These are phyloP conservation scores for Lichtheimia hyalospora DNA, from an alignment of 371 early-diverging fungal species.

Conservation along the genomic window DNA sequence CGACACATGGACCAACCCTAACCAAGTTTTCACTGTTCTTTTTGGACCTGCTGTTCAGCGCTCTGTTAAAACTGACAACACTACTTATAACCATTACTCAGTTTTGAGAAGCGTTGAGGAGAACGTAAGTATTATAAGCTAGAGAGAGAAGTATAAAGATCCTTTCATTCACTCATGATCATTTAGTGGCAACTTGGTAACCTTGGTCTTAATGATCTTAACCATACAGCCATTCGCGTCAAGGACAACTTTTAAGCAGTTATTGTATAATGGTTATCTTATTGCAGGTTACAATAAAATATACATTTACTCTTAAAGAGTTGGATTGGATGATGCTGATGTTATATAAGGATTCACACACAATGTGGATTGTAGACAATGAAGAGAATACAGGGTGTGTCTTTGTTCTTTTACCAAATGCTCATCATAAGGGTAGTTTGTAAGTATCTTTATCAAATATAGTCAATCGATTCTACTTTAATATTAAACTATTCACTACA, in stretches of 20 bases:
- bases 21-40: constrained; percentile 30
- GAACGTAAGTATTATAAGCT: constrained; percentile 24
- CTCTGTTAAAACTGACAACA: constrained; percentile 32
- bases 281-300: no score
- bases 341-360: no score
- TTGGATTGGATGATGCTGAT: no score
- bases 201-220: constrained; percentile 16
- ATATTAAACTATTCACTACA: no score
- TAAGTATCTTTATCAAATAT: no score
- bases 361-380: no score
- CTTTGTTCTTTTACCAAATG: no score
- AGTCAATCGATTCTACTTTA: no score
- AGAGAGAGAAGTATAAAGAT: background rate
- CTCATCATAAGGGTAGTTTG: no score
- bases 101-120: constrained; percentile 51
- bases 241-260: background rate
- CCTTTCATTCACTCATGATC: background rate
- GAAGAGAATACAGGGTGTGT: no score
- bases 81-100: constrained; percentile 57
- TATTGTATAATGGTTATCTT: no score
- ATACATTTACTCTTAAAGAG: no score
- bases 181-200: constrained; percentile 25
- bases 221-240: constrained; percentile 7
- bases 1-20: constrained; percentile 13
- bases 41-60: constrained; percentile 28